Evolutionary conservation across 2,329 filamentous ascomycete species (phyloP), one percentile per base, ranked within the genome.

Genomic region (Tolypocladium amazonense): DNA sequence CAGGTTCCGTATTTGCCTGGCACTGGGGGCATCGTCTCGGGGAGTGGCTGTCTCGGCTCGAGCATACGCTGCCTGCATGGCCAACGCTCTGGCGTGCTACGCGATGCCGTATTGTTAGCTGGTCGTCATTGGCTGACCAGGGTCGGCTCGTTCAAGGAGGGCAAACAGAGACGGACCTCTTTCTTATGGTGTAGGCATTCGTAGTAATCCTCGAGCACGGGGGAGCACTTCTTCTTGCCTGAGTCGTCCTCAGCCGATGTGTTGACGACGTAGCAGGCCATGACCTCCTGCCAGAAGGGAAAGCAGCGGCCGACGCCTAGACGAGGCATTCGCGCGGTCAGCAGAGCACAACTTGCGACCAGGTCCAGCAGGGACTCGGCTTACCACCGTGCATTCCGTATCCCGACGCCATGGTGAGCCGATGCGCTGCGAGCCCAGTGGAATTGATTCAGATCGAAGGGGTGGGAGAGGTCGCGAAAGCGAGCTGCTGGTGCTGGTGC

Each of bases 161-260:
- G 20, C 4, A 52, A 18, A 25, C 9, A 27, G 41, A 43, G 20
- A 75, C 84, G 61, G 71, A 97, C 94, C 90, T 99, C 94, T 81
- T 99, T 99, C 82, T 89, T 92, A 82, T 99, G 94, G 76, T 99
- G 94, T 72, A 99, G 79, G 77, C 95, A 99, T 80, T 99, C 94
- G 75, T 97, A 96, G 81, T 99, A 99, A 74, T 99, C 94, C 75
- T 99, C 94, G 66, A 97, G 81, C 5, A 86, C 84, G 20, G 89
- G 88, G 23, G 82, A 79, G 75, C 95, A 99, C 78, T 96, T 96
- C 76, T 87, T 88, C 80, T 92, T 94, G 67, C 90, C 90, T 20
- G 86, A 84, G 66, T 85, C 81, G 71, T 92, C 88, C 59, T 93
- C 89, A 65, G 88, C 80, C 65, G 82, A 84, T 59, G 91, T 91